Base-by-base conservation (phyloP, 2,329 filamentous ascomycete species). In the Metarhizium rileyi region DNA sequence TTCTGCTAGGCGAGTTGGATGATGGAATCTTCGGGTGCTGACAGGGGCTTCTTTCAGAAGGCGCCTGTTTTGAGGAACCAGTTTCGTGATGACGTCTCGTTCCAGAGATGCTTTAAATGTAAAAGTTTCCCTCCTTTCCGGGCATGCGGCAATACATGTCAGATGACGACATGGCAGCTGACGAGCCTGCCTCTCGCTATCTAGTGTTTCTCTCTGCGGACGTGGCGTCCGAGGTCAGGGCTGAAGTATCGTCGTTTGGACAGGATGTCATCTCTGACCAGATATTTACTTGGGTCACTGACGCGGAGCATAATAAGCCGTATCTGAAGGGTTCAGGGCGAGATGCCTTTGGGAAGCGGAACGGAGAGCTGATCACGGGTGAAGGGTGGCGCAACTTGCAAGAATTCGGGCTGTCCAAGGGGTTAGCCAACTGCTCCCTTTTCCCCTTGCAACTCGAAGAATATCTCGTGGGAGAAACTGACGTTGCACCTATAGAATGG, bases 341-440 rank as follows among this genome's bases (percentile, higher is more conserved):
- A 10, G 77, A 83, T 58, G 76, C 77, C 0, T 86, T 86, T 61
- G 83, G 84, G 1, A 70, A 72, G 46, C 76, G 76, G 46, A 75
- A 68, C 6, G 76, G 78, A 44, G 74, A 80, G 30, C 67, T 88
- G 2, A 71, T 85, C 33, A 83, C 83, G 0, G 74, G 76, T 1
- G 75, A 83, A 54, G 84, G 86, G 26, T 89, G 85, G 85, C 71
- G 74, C 36, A 69, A 72, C 38, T 68, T 86, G 2, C 80, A 83
- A 55, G 69, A 73, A 2, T 77, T 82, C 55, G 80, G 81, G 0
- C 73, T 78, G 16, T 62, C 69, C 28, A 75, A 78, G 53, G 82
- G 83, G 64, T 63, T 54, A 52, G 60, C 52, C n/a, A 16, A 3
- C 3, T 3, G 26, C 9, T 20, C 26, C 33, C 18, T n/a, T n/a